Base-by-base conservation (phyloP, 2,329 filamentous ascomycete genomes). In the Amesomyces nigricolor region DNA sequence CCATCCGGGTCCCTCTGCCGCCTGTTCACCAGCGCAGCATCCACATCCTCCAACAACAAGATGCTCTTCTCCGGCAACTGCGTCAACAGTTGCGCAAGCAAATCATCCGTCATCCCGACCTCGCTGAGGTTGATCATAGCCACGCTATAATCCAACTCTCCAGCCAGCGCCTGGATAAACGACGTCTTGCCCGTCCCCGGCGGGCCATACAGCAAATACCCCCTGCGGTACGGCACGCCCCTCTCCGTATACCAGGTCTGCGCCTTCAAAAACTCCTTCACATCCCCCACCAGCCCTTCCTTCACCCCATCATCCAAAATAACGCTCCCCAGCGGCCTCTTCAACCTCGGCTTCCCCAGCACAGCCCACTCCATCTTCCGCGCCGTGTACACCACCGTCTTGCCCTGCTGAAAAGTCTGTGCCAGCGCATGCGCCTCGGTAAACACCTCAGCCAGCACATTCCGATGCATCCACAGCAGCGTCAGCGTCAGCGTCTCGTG, bases 401-500 rank as follows among this genome's bases (percentile, higher is more conserved):
- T 96, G 22, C 94, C 94, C 70, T 97, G 89, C 53, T 90, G 86
- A 37, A 87, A 87, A 65, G 86, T 83, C 35, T 84, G 80, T 1
- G 91, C 91, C 57, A 96, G 78, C 16, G 81, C 77, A 67, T 96
- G 89, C 3, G 94, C 92, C 71, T 97, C 90, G 19, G 79, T 79
- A 65, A 99, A 96, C 13, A 99, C 83, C 19, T 90, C 83, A 68
- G 95, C 89, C 66, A 99, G 96, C 13, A 97, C 82, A 64, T 92
- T 83, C 3, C 91, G 87, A 63, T 96, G 87, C 47, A 89, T 81
- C 76, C 95, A 97, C 11, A 99, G 78, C 1, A 94, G 92, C 3
- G 92, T 97, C 57, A 99, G 75, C 56, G 90, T 94, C 47, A 99
- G 81, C 0, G 91, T 95, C 73, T 99, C 94, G 75, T 96, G 95